Evolutionary conservation across 306 rosid species (phyloP).

Genomic region (Fragaria iinumae): DNA sequence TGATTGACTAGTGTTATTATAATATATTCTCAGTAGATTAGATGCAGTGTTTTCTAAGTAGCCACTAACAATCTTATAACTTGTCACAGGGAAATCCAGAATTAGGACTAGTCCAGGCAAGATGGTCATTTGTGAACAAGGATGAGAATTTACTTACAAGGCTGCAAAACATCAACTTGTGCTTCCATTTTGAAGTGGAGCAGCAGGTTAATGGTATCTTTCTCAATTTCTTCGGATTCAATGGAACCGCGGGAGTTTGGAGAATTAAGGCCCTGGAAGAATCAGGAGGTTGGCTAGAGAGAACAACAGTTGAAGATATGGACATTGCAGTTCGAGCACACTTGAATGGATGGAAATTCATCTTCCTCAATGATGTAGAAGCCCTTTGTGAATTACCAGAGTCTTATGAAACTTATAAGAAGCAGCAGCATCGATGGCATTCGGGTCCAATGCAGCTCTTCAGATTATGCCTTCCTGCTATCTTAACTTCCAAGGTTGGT

Average conservation of each 20-base stretch:
- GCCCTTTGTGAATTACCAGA: slow-evolving; percentile 92
- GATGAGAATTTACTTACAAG: slow-evolving; percentile 91
- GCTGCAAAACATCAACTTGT: slow-evolving; percentile 89
- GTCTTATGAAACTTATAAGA: slow-evolving; percentile 94
- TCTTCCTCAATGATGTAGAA: slow-evolving; percentile 89
- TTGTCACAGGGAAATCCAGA: slow-evolving; percentile 79
- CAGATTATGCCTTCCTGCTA: slow-evolving; percentile 79
- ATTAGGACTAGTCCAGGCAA: slow-evolving; percentile 88
- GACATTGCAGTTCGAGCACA: slow-evolving; percentile 96
- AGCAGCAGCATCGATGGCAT: slow-evolving; percentile 99
- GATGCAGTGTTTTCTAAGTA: neutral
- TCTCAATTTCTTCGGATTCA: slow-evolving; percentile 92
- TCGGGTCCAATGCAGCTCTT: slow-evolving; percentile 99
- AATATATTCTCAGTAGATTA: neutral
- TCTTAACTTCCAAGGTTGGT: slow-evolving; percentile 73
- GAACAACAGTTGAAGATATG: slow-evolving; percentile 98
- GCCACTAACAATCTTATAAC: slow-evolving; percentile 16
- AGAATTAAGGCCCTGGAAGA: slow-evolving; percentile 92
- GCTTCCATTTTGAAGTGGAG: slow-evolving; percentile 99
- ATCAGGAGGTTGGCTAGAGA: slow-evolving; percentile 95
- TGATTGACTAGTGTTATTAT: neutral
- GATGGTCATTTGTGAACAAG: slow-evolving; percentile 93
- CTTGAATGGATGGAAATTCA: slow-evolving; percentile 88
- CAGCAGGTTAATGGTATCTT: slow-evolving; percentile 94
- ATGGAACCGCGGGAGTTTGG: slow-evolving; percentile 98